Conservation (phyloP, 129 eudicot species). For the Flaveria sonorensis region DNA sequence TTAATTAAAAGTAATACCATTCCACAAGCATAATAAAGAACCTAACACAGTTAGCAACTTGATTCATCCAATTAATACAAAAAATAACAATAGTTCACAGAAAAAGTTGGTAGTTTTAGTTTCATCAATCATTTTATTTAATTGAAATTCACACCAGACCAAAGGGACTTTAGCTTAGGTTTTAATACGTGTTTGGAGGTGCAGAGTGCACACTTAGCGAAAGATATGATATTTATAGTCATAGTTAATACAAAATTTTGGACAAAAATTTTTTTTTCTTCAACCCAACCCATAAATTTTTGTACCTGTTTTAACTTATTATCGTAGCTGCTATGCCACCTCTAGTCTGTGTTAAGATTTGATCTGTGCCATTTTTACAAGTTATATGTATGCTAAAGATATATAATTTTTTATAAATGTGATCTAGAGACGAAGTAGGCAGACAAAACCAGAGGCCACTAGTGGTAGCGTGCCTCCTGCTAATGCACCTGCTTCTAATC, state of each 20-base stretch:
- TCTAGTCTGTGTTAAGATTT: background rate
- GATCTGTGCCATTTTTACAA: slow-evolving; percentile 6
- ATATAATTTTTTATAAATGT: slow-evolving; percentile 15
- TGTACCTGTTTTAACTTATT: background rate
- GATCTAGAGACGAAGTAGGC: slow-evolving; percentile 60
- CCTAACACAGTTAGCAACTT: background rate
- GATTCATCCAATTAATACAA: background rate
- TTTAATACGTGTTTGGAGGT: background rate
- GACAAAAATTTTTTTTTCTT: background rate
- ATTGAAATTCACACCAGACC: background rate
- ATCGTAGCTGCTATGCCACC: background rate
- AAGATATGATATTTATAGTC: background rate
- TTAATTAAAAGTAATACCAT: background rate
- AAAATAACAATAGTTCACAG: background rate
- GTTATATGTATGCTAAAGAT: slow-evolving; percentile 13
- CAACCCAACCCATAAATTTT: background rate
- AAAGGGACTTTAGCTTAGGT: background rate
- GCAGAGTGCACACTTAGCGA: background rate
- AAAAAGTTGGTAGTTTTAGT: background rate
- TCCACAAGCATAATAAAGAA: background rate
- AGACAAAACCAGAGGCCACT: slow-evolving; percentile 38
- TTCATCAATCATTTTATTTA: background rate
- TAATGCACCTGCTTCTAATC: slow-evolving; percentile 27
- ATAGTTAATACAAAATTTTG: background rate
- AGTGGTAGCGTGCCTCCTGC: slow-evolving; percentile 37